phyloP scores from a whole-genome alignment of 2,329 filamentous ascomycete genomes.

The Aspergillus ustus region DNA sequence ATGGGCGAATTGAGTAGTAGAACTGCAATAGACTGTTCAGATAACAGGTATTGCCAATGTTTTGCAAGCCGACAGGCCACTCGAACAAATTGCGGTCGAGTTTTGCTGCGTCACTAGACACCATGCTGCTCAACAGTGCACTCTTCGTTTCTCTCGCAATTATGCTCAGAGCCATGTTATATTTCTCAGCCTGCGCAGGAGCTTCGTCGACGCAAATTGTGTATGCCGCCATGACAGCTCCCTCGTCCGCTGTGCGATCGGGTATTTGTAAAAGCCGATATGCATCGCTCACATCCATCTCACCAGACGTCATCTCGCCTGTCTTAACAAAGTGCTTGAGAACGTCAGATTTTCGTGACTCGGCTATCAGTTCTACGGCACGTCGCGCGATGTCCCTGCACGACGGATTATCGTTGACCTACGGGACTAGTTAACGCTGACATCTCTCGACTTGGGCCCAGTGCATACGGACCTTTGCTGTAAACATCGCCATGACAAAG shows the following conservation, averaged over 20 bases:
- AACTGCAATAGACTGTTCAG: conserved; percentile 96
- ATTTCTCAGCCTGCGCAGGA: conserved; percentile 50
- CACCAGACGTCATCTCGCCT: conserved; percentile 53
- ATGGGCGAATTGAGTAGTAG: conserved; percentile 82
- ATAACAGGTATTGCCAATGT: conserved; percentile 98
- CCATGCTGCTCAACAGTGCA: conserved; percentile 38
- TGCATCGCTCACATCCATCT: conserved; percentile 62
- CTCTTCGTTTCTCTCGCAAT: conserved; percentile 52
- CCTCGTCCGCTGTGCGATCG: conserved; percentile 57
- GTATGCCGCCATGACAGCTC: conserved; percentile 55
- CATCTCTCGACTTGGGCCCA: not conserved
- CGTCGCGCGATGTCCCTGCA: conserved; percentile 57
- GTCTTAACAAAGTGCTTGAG: conserved; percentile 59
- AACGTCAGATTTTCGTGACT: conserved; percentile 59
- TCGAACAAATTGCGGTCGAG: conserved; percentile 46
- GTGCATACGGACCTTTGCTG: conserved; percentile 53
- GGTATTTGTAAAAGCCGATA: conserved; percentile 57
- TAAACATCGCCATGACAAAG: conserved; percentile 61
- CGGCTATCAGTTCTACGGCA: conserved; percentile 64
- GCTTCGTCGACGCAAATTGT: conserved; percentile 52
- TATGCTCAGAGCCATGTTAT: conserved; percentile 53
- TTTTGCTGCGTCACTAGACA: conserved; percentile 36
- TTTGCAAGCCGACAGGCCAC: conserved; percentile 83
- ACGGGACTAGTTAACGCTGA: conserved; percentile 14
- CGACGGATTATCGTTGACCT: conserved; percentile 57